Evolutionary conservation across 2,329 filamentous ascomycete species (phyloP).

Genomic region (Trichoderma atrobrunneum): DNA sequence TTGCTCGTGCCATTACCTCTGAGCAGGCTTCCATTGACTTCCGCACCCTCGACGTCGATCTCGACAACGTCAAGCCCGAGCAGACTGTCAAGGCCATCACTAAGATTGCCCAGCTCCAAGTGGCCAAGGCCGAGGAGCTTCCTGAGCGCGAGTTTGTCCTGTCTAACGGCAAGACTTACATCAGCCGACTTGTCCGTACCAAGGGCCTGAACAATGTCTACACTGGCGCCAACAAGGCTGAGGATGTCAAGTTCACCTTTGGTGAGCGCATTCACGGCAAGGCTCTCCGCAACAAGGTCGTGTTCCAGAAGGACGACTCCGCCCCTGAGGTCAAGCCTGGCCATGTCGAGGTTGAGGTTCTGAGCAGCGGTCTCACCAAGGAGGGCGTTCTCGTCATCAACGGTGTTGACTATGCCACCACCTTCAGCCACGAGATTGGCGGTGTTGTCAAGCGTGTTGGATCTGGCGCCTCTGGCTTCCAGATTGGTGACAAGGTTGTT

Average conservation of each 20-base stretch:
- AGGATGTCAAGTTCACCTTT: conserved; percentile 17
- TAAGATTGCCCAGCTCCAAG: conserved; percentile 21
- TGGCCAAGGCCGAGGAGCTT: conserved; percentile 13
- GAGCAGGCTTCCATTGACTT: conserved; percentile 30
- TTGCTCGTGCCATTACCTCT: conserved; percentile 26
- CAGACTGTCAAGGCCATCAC: conserved; percentile 21
- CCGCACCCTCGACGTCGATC: conserved; percentile 26
- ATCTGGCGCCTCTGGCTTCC: conserved; percentile 18
- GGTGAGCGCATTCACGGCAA: conserved; percentile 23
- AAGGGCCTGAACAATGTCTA: conserved; percentile 24
- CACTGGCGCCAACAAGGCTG: conserved; percentile 11
- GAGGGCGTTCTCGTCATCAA: conserved; percentile 27
- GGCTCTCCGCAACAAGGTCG: conserved; percentile 20
- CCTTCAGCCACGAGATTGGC: conserved; percentile 27
- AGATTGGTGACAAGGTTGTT: conserved; percentile 28
- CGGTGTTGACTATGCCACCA: conserved; percentile 27
- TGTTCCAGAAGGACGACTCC: conserved; percentile 23
- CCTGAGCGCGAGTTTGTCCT: conserved; percentile 26
- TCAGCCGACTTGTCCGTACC: conserved; percentile 27
- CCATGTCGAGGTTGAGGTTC: conserved; percentile 27
- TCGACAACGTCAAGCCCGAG: conserved; percentile 17
- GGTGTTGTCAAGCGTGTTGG: conserved; percentile 27
- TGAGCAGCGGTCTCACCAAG: conserved; percentile 26
- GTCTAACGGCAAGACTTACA: conserved; percentile 24
- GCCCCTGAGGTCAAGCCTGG: conserved; percentile 23